A percentile compares a stretch with the other conserved stretches of the same genome.
These are phyloP conservation scores for Aspergillus awamori DNA, from an alignment of 2,329 filamentous ascomycete genomes.

Conservation along the genomic window DNA sequence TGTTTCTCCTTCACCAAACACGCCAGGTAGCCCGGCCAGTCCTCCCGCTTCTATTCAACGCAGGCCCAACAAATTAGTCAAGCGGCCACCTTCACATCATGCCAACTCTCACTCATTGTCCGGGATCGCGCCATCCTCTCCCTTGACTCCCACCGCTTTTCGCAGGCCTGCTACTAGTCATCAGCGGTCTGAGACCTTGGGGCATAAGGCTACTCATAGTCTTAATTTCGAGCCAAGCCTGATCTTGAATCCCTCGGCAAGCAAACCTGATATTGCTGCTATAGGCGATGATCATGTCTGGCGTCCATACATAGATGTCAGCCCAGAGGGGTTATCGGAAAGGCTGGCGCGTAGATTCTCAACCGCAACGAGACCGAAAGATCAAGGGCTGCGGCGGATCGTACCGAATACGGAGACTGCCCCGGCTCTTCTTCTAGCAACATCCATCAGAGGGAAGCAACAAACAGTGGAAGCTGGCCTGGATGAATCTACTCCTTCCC, in stretches of 20 bases:
- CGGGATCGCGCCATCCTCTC: constrained; percentile 33
- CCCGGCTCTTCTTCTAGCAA: constrained; percentile 55
- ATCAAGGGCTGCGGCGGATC: constrained; percentile 46
- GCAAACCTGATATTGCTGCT: constrained; percentile 6
- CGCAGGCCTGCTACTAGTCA: constrained; percentile 66
- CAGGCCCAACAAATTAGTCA: constrained; percentile 64
- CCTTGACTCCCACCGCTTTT: constrained; percentile 53
- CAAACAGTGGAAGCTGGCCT: constrained; percentile 28
- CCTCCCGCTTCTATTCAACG: constrained; percentile 33
- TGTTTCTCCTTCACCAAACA: constrained; percentile 56
- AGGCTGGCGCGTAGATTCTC: constrained; percentile 47
- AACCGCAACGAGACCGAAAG: constrained; percentile 39
- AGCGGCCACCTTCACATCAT: constrained; percentile 60
- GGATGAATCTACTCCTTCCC: constrained; percentile 25
- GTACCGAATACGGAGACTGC: constrained; percentile 46
- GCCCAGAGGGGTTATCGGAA: constrained; percentile 28
- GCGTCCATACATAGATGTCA: constrained; percentile 44
- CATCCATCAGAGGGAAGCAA: constrained; percentile 34
- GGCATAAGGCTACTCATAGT: constrained; percentile 44
- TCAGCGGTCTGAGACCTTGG: constrained; percentile 60
- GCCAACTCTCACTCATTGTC: constrained; percentile 45
- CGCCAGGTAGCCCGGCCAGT: constrained; percentile 56
- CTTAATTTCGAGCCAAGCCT: constrained; percentile 32
- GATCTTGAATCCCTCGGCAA: constrained; percentile 13
- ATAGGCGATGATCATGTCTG: constrained; percentile 29